A percentile compares a stretch with the other conserved stretches of the same genome.
Evolutionary conservation across 768 basidiomycete species (phyloP).

Genomic region (Favolaschia claudopus): DNA sequence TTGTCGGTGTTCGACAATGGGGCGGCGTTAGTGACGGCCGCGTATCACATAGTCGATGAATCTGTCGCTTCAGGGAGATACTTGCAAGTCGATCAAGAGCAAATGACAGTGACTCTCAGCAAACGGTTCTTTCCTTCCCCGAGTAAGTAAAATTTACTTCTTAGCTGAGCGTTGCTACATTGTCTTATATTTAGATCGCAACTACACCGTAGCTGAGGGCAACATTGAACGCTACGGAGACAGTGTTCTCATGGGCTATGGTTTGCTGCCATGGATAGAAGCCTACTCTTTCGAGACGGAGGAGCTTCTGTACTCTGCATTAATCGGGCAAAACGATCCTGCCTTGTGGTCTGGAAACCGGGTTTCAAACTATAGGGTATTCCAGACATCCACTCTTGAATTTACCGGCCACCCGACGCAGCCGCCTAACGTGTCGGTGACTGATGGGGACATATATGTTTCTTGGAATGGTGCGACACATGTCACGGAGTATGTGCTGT

Average conservation of each 20-base stretch:
- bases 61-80: slow-evolving; percentile 14
- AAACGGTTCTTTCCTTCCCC: slow-evolving; percentile 11
- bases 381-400: slow-evolving; percentile 16
- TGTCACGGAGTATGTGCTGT: too few relatives aligned
- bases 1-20: slow-evolving; percentile 21
- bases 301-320: slow-evolving; percentile 12
- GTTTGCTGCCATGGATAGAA: slow-evolving; percentile 5
- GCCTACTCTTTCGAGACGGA: background rate
- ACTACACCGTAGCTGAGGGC: slow-evolving; percentile 7
- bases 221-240: slow-evolving; percentile 11
- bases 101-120: slow-evolving; percentile 12
- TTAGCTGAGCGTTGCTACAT: background rate
- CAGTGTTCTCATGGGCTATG: slow-evolving; percentile 15
- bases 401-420: slow-evolving; percentile 22
- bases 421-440: slow-evolving; percentile 13
- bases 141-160: slow-evolving; percentile 1
- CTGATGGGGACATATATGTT: slow-evolving; percentile 14
- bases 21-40: slow-evolving; percentile 12
- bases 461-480: slow-evolving; percentile 31
- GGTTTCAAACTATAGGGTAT: slow-evolving; percentile 14
- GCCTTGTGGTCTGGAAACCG: slow-evolving; percentile 9
- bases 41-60: background rate
- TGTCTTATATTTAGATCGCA: background rate
- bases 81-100: slow-evolving; percentile 10
- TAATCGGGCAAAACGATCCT: slow-evolving; percentile 20